These are phyloP conservation scores for Dillenia suffruticosa DNA, from an alignment of 164 flowering plant genomes.

Conservation along the genomic window DNA sequence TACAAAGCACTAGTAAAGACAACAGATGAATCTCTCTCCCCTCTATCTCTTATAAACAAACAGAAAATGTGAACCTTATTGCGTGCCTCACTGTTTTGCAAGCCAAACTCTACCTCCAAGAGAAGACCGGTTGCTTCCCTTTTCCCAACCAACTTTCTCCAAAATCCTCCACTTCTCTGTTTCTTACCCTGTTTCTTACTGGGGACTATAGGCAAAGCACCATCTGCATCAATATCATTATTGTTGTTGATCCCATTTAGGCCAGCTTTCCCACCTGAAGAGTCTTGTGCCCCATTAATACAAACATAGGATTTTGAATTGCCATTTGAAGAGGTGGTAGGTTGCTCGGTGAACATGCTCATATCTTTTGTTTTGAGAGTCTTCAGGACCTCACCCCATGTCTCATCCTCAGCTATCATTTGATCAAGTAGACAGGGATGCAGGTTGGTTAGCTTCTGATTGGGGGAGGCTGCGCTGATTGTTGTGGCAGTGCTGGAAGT, in stretches of 20 bases:
- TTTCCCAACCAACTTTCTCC: constrained; percentile 49
- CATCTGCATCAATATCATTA: constrained; percentile 6
- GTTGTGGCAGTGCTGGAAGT: too few species aligned
- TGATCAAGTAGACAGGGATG: constrained; percentile 60
- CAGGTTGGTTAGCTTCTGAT: constrained; percentile 21
- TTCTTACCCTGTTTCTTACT: constrained; percentile 27
- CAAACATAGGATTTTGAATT: constrained; percentile 1
- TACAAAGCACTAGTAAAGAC: too few species aligned
- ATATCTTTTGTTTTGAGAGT: constrained; percentile 40
- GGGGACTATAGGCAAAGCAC: constrained; percentile 56
- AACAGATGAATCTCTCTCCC: too few species aligned
- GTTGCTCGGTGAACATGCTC: constrained; percentile 22
- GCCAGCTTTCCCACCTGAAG: too few species aligned
- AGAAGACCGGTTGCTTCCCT: too few species aligned
- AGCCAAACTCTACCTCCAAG: too few species aligned
- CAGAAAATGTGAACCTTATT: too few species aligned
- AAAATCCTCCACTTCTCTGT: constrained; percentile 37
- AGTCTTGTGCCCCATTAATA: too few species aligned
- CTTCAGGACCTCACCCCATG: constrained; percentile 17
- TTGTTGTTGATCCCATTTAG: too few species aligned
- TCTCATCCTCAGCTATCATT: constrained; percentile 57
- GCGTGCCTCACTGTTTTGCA: too few species aligned
- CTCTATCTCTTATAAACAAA: too few species aligned
- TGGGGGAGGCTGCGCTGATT: background rate
- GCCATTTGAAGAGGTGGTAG: constrained; percentile 6